Base-by-base conservation (phyloP, 179 eudicot genomes). In the Spergularia azorica region DNA sequence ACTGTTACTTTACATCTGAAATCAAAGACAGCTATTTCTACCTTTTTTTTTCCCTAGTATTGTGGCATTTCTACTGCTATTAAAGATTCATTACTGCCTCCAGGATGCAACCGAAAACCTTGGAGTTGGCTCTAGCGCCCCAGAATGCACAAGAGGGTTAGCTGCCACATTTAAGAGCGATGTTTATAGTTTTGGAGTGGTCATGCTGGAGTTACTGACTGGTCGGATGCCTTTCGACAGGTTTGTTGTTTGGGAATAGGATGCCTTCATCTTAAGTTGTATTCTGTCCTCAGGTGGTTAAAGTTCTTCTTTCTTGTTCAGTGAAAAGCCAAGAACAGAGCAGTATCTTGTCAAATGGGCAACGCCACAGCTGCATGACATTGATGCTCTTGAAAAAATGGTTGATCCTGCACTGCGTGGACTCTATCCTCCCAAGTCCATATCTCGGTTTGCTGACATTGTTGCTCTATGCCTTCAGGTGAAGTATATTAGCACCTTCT, bases 91-190 rank as follows among this genome's bases (percentile, higher is more conserved):
- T 39, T 51, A 32, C 17, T 70, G 74, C 39, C 59, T 63, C 32
- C 69, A 83, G 85, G 78, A 48, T 20, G 79, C 87, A 66, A 82
- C 77, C 69, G 80, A 80, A 83, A 80, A 87, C 73, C 70, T 65
- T 38, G 87, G 66, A 55, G 76, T 55, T 80, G 97, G 97, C 60
- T 92, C 86, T 68, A 83, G 77, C 76, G 92, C 95, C 67, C 95
- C 97, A 11, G 93, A 92, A 80, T 87, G 93, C 79, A 79, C 84
- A 68, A 91, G 81, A 88, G 87, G 90, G 50, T 90, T 90, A 72
- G 85, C 80, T 68, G 75, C 74, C 67, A 82, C 87, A 73, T 56
- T 43, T 15, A 82, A 80, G 74, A 82, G 87, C 15, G 87, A 85
- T 32, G 75, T 85, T 54, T 85, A 85, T 57, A 82, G 87, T 63